Conservation (phyloP, 768 basidiomycete species). For the Rhodotorula diobovata region DNA sequence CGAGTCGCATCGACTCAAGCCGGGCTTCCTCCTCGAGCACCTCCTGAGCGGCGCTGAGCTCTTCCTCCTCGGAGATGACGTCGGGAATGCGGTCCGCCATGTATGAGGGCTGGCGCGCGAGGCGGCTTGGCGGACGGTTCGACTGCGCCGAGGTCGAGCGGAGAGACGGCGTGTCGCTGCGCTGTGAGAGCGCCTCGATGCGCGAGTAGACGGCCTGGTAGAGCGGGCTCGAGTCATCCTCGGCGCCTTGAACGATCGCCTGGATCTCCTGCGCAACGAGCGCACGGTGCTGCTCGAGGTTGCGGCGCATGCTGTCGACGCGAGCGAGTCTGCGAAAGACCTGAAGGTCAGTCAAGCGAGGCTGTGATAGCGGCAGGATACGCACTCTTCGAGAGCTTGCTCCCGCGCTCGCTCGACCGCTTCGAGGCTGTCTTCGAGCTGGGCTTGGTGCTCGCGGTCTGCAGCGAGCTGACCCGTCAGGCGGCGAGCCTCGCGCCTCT, state of each 20-base stretch:
- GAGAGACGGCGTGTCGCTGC: slow-evolving; percentile 2
- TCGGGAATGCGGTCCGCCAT: not conserved
- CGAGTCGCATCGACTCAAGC: slow-evolving; percentile 11
- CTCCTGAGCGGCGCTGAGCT: not conserved
- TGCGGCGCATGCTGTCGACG: slow-evolving; percentile 1
- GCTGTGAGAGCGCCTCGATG: slow-evolving; percentile 13
- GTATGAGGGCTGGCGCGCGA: not conserved
- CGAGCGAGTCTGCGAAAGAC: slow-evolving; percentile 2
- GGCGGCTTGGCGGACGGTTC: not conserved
- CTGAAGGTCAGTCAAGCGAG: not conserved
- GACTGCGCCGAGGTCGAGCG: slow-evolving; percentile 1
- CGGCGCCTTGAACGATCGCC: not conserved
- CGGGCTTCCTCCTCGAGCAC: slow-evolving; percentile 4
- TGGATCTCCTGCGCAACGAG: slow-evolving; percentile 1
- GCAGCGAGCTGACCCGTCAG: slow-evolving; percentile 4
- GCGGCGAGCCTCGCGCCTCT: slow-evolving; percentile 15
- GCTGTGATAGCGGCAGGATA: not conserved
- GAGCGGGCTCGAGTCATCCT: slow-evolving; percentile 9
- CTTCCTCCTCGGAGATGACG: not conserved
- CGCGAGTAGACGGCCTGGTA: slow-evolving; percentile 16
- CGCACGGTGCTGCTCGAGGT: slow-evolving; percentile 12
- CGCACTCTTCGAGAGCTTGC: slow-evolving; percentile 18
- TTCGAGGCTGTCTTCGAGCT: slow-evolving; percentile 14
- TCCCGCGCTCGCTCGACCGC: slow-evolving; percentile 12
- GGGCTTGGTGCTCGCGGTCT: slow-evolving; percentile 10